Evolutionary conservation across 1,284 basidiomycete species (phyloP).

Genomic region (Mixia osmundae): DNA sequence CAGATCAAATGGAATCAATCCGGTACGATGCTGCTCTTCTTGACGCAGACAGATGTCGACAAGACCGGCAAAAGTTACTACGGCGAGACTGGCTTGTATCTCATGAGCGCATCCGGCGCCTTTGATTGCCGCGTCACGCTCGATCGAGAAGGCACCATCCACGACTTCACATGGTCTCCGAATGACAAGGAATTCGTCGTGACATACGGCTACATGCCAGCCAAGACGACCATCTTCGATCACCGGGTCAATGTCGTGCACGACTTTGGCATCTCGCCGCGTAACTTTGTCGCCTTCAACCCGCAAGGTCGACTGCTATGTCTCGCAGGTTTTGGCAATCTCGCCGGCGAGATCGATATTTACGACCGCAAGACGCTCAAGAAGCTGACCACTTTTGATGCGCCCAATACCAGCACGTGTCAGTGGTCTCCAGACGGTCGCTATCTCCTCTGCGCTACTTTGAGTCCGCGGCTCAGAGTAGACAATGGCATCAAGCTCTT

Average conservation of each 20-base stretch:
- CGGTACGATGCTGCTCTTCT: constrained; percentile 43
- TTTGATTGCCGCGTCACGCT: constrained; percentile 80
- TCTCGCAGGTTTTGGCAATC: constrained; percentile 84
- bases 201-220: constrained; percentile 92
- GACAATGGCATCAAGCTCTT: constrained; percentile 93
- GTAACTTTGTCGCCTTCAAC: constrained; percentile 86
- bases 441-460: constrained; percentile 76
- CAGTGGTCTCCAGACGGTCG: constrained; percentile 90
- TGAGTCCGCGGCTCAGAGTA: constrained; percentile 78
- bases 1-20: constrained; percentile 91
- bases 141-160: constrained; percentile 81
- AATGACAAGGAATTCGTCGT: constrained; percentile 78
- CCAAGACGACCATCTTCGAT: constrained; percentile 76
- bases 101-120: constrained; percentile 79
- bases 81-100: constrained; percentile 84
- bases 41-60: constrained; percentile 91
- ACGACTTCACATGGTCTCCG: constrained; percentile 95
- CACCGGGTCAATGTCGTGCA: constrained; percentile 66
- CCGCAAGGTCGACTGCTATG: constrained; percentile 73
- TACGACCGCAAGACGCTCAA: constrained; percentile 66
- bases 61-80: constrained; percentile 95
- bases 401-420: constrained; percentile 76
- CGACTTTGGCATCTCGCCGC: constrained; percentile 70
- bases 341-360: constrained; percentile 78
- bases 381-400: constrained; percentile 69